Evolutionary conservation across 257 asterid genomes (phyloP), one percentile per base, ranked within the genome.

Genomic region (Solanum pimpinellifolium): DNA sequence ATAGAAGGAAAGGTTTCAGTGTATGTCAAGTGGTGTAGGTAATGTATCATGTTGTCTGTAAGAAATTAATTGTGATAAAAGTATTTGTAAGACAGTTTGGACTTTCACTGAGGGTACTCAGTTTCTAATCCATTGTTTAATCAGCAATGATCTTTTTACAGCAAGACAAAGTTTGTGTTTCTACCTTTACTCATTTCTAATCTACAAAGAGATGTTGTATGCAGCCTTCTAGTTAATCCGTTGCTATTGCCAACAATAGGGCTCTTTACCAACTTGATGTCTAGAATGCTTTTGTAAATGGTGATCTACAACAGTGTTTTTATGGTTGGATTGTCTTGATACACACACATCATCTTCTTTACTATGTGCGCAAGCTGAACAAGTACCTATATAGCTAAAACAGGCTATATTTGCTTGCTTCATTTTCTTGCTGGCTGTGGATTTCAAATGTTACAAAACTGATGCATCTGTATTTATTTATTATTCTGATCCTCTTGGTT

Each of bases 71-170:
- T 84, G 80, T 84, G 80, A 84, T 65, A 68, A 84, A 83, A 84
- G 83, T 84, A n/a, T 84, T 44, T 84, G 78, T 41, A 84, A 84
- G 80, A 65, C 87, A 41, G 25, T 84, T 29, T 65, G 87, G 80
- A 41, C 83, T 84, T 84, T 84, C 80, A 84, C 80, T n/a, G 75
- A 66, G 75, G 73, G 80, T 76, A 25, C 62, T 66, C 60, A 84
- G 87, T 70, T 84, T 84, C 87, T 84, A 84, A 84, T 84, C 60
- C 87, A 84, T 84, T 84, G 47, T 25, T 56, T 35, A 47, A 62
- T 84, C 59, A 39, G 47, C 70, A n/a, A 41, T 76, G 60, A 41
- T 60, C 37, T 41, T 76, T 76, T 76, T 76, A 41, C 52, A 41
- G 83, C 60, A 41, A n/a, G 29, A 76, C 60, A 76, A 73, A 66